phyloP scores from a whole-genome alignment of 805 yeast genomes.

The Kodamaea neixiangensis region DNA sequence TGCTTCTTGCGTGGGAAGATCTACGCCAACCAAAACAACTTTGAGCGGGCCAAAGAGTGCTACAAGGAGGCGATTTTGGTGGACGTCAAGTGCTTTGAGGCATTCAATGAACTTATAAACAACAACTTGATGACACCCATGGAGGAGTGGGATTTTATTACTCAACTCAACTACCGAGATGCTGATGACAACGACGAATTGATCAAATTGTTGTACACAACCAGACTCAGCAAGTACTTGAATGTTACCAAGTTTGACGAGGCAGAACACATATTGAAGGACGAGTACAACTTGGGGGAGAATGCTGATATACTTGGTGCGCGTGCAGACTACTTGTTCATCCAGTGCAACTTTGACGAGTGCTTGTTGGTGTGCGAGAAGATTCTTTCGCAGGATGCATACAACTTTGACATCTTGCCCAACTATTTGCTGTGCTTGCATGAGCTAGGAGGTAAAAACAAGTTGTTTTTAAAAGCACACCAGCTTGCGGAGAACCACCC shows the following conservation, averaged over 20 bases:
- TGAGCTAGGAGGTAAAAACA: constrained; percentile 81
- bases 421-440: constrained; percentile 79
- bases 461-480: constrained; percentile 78
- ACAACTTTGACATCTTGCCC: constrained; percentile 72
- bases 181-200: constrained; percentile 81
- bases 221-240: constrained; percentile 72
- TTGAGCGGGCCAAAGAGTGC: constrained; percentile 82
- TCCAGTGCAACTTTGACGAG: constrained; percentile 75
- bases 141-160: constrained; percentile 84
- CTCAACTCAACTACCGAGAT: constrained; percentile 64
- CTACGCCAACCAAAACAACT: constrained; percentile 78
- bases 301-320: constrained; percentile 71
- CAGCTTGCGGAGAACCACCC: constrained; percentile 85
- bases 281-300: constrained; percentile 68
- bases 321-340: constrained; percentile 67
- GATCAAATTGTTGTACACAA: constrained; percentile 72
- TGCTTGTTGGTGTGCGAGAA: constrained; percentile 75
- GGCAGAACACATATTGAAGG: constrained; percentile 63
- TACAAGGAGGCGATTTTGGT: constrained; percentile 82
- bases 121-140: constrained; percentile 76
- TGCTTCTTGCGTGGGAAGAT: constrained; percentile 83
- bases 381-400: constrained; percentile 59
- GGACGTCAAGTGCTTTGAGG: constrained; percentile 92
- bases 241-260: constrained; percentile 60
- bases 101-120: constrained; percentile 74